phyloP scores from a whole-genome alignment of 805 yeast genomes.

The Peterozyma toletana region DNA sequence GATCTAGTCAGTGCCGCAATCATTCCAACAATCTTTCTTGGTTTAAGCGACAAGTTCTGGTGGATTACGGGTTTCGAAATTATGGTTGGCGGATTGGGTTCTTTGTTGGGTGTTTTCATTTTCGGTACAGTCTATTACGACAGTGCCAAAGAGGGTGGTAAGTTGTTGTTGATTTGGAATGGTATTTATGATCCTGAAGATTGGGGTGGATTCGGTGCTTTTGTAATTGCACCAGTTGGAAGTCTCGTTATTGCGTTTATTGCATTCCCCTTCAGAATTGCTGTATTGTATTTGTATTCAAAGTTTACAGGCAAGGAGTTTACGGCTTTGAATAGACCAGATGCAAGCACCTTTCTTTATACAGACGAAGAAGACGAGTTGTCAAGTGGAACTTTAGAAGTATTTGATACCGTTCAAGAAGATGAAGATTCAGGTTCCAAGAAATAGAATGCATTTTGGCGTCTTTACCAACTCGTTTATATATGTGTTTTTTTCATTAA shows the following conservation, averaged over 20 bases:
- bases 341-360: too few species aligned
- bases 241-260: slow-evolving; percentile 54
- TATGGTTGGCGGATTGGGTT: slow-evolving; percentile 78
- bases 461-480: too few species aligned
- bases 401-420: too few species aligned
- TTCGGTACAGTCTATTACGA: slow-evolving; percentile 79
- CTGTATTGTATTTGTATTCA: slow-evolving; percentile 22
- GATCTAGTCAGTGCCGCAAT: slow-evolving; percentile 84
- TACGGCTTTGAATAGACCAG: slow-evolving; percentile 35
- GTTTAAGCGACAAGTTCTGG: slow-evolving; percentile 60
- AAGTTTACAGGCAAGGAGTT: slow-evolving; percentile 30
- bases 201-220: slow-evolving; percentile 95
- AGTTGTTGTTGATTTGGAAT: slow-evolving; percentile 63
- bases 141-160: slow-evolving; percentile 70
- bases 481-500: too few species aligned
- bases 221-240: slow-evolving; percentile 83
- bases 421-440: too few species aligned
- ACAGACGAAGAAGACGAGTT: too few species aligned
- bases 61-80: slow-evolving; percentile 76
- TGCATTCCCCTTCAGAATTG: slow-evolving; percentile 42
- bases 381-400: too few species aligned
- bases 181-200: slow-evolving; percentile 73
- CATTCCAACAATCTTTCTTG: slow-evolving; percentile 77
- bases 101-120: slow-evolving; percentile 69
- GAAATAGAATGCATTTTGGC: too few species aligned